phyloP scores from a whole-genome alignment of 73 alveolate genomes.

The Tetrahymena borealis region DNA sequence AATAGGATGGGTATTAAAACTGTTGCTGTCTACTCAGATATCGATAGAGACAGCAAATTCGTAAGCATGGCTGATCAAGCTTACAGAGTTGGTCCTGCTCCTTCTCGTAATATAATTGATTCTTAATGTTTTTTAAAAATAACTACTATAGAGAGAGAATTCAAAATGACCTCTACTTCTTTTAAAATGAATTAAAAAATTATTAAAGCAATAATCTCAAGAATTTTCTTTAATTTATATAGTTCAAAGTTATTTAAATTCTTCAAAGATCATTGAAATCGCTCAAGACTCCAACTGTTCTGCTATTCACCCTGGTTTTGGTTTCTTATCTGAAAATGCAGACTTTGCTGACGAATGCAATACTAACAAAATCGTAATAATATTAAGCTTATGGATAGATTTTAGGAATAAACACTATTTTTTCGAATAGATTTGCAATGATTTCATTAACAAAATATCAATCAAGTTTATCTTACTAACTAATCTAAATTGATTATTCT shows the following conservation, averaged over 20 bases:
- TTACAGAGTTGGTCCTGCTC: slow-evolving; percentile 71
- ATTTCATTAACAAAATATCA: no score
- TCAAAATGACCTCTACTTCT: not conserved
- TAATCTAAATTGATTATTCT: no score
- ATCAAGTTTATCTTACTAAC: not conserved
- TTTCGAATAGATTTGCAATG: no score
- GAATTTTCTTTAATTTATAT: not conserved
- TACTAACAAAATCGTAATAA: slow-evolving; percentile 42
- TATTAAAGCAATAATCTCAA: slow-evolving; percentile 8
- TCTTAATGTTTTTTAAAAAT: not conserved
- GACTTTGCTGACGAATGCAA: slow-evolving; percentile 76
- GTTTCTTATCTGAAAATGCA: slow-evolving; percentile 91
- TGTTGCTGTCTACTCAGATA: slow-evolving; percentile 89
- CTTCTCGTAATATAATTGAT: slow-evolving; percentile 26
- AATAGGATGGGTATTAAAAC: slow-evolving; percentile 66
- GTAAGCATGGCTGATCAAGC: slow-evolving; percentile 87
- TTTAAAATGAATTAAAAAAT: not conserved
- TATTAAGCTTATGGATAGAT: not conserved
- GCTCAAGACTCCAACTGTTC: slow-evolving; percentile 67
- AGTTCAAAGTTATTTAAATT: slow-evolving; percentile 57
- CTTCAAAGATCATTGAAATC: slow-evolving; percentile 58
- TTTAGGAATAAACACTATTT: no score
- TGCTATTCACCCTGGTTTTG: slow-evolving; percentile 96
- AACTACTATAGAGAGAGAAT: not conserved
- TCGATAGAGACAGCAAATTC: slow-evolving; percentile 76